Evolutionary conservation across 441 rosid species (phyloP).

Genomic region (Corymbia calophylla): DNA sequence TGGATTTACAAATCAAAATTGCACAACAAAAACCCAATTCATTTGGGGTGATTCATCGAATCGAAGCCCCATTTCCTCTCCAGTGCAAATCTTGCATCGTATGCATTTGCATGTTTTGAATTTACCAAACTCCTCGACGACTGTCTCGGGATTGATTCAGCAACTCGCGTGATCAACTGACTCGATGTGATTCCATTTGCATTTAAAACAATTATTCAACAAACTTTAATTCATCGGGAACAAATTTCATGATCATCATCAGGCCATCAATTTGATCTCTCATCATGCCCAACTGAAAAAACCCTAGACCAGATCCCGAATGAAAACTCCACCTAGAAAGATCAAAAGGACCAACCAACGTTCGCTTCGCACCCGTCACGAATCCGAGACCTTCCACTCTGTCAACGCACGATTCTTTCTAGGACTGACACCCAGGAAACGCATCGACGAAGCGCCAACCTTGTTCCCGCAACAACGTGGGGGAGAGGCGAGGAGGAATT

Average conservation of each 20-base stretch:
- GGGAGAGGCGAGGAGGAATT: not conserved
- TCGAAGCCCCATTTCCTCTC: not conserved
- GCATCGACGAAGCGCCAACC: not conserved
- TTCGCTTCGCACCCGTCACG: not conserved
- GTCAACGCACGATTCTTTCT: not conserved
- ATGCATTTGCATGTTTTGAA: not conserved
- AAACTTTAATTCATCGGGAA: not conserved
- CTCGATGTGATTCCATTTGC: not conserved
- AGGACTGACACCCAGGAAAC: not conserved
- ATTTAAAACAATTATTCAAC: not conserved
- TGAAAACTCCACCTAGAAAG: not conserved
- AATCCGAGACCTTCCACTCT: not conserved
- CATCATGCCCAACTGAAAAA: not conserved
- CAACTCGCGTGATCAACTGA: not conserved
- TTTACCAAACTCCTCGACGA: not conserved
- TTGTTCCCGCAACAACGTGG: not conserved
- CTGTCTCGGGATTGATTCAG: not conserved
- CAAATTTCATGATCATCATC: not conserved
- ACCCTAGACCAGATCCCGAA: not conserved
- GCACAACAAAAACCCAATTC: not conserved
- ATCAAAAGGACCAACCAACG: not conserved
- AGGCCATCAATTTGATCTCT: not conserved
- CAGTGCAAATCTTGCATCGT: accelerated
- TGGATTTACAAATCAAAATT: not conserved
- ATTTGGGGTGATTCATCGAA: not conserved